These are phyloP conservation scores for Schizophyllum commune DNA, from an alignment of 1,284 basidiomycete genomes.

Conservation along the genomic window DNA sequence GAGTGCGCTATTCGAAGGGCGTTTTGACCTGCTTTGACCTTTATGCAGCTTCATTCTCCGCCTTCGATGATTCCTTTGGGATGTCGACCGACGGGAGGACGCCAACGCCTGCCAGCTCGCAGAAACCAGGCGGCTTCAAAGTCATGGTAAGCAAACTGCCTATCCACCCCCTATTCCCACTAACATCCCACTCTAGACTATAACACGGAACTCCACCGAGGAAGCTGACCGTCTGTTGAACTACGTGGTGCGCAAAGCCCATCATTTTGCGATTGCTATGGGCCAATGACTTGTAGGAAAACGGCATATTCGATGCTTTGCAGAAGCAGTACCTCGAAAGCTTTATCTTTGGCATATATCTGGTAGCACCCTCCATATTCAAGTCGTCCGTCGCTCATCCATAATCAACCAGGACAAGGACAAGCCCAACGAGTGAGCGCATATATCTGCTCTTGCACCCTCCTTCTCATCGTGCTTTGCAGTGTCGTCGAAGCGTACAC, in stretches of 20 bases:
- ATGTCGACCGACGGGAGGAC: conserved; percentile 25
- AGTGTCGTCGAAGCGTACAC: conserved; percentile 79
- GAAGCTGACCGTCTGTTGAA: conserved; percentile 76
- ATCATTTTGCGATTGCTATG: too few species aligned
- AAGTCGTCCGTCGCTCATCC: not conserved
- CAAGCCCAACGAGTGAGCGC: conserved; percentile 67
- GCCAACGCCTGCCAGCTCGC: conserved; percentile 20
- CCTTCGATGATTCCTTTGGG: conserved; percentile 34
- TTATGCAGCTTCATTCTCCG: conserved; percentile 44
- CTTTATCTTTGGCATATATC: conserved; percentile 76
- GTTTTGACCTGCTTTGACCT: conserved; percentile 9
- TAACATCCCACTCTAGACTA: conserved; percentile 35
- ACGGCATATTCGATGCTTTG: conserved; percentile 74
- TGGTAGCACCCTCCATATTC: conserved; percentile 33
- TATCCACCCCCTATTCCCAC: not conserved
- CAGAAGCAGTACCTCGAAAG: conserved; percentile 70
- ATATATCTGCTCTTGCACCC: conserved; percentile 9
- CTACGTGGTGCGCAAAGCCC: conserved; percentile 39
- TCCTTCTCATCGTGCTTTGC: conserved; percentile 2
- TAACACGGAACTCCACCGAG: conserved; percentile 66
- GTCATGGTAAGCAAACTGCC: conserved; percentile 32
- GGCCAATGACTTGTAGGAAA: conserved; percentile 40
- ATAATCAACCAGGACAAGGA: conserved; percentile 48
- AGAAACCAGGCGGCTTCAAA: conserved; percentile 46
- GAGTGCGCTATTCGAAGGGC: conserved; percentile 30